Base-by-base conservation (phyloP, 345 rosid species). In the Geranium brycei region DNA sequence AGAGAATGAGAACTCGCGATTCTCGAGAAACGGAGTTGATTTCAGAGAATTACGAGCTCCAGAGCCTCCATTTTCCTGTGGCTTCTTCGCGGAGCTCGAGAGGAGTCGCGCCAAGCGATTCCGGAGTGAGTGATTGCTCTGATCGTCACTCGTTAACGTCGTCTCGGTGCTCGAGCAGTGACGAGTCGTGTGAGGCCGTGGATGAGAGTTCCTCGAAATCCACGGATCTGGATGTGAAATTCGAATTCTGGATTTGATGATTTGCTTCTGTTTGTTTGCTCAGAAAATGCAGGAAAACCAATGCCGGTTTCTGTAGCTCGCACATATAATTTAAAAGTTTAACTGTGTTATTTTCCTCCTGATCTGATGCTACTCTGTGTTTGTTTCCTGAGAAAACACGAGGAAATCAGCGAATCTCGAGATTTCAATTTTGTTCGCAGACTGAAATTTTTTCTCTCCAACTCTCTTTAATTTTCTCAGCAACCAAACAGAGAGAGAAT, bases 221-320 rank as follows among this genome's bases (percentile, higher is more conserved):
- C 17, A 63, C 62, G 78, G 92, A 86, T 86, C 89, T 75, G 71
- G 74, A 83, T 89, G 92, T 82, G 63, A 74, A 57, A 65, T 69
- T 47, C 53, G 53, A 47, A 6, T 60, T 64, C 38, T 57, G 23
- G 1, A 19, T 32, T 61, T 47, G 4, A 62, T 40, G 7, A 64
- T 57, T 57, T 12, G 59, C 10, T 47, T 3, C 51, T 3, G 61
- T 66, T 75, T 72, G 69, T 19, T 66, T 66, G 17, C 59, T 17
- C 59, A 51, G 65, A 47, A 72, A 62, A 11, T 1, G 53, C 38
- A 61, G 66, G 17, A 13, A 59, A 19, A 16, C 1, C 18, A 57
- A 57, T 16, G 19, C 4, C 13, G 19, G 1, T 57, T n/a, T 57
- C 18, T n/a, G n/a, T n/a, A n/a, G n/a, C n/a, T n/a, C n/a, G n/a